These are phyloP conservation scores for Didymella exigua DNA, from an alignment of 2,329 filamentous ascomycete genomes.

Conservation along the genomic window DNA sequence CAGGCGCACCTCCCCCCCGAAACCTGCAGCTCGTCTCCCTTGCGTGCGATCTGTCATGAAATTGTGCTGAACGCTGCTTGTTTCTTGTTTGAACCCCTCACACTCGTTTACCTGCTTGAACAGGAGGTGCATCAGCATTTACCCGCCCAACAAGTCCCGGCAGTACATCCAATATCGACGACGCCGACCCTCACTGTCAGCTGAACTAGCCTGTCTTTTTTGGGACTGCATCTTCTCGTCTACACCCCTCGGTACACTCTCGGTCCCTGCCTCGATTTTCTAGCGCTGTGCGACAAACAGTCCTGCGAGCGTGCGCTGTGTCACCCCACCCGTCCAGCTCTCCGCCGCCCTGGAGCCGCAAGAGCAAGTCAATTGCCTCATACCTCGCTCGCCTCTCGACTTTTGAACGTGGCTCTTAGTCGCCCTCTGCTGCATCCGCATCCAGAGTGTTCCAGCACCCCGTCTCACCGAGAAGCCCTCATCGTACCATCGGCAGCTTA, in stretches of 20 bases:
- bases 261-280: slow-evolving; percentile 32
- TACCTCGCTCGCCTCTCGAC: slow-evolving; percentile 22
- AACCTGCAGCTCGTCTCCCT: slow-evolving; percentile 26
- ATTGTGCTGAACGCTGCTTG: slow-evolving; percentile 19
- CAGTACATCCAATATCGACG: slow-evolving; percentile 17
- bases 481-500: slow-evolving; percentile 10
- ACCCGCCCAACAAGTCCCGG: slow-evolving; percentile 11
- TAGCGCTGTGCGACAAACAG: slow-evolving; percentile 37
- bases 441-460: slow-evolving; percentile 11
- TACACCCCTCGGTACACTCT: slow-evolving; percentile 13
- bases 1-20: slow-evolving; percentile 25
- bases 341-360: slow-evolving; percentile 29
- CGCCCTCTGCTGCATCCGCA: slow-evolving; percentile 11
- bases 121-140: slow-evolving; percentile 3
- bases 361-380: slow-evolving; percentile 19
- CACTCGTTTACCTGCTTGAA: slow-evolving; percentile 34
- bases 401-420: slow-evolving; percentile 19
- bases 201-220: slow-evolving; percentile 20
- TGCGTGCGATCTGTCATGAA: slow-evolving; percentile 28
- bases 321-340: slow-evolving; percentile 34
- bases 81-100: slow-evolving; percentile 27
- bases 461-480: slow-evolving; percentile 12
- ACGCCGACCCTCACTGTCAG: slow-evolving; percentile 12
- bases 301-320: slow-evolving; percentile 36
- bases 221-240: slow-evolving; percentile 20